Base-by-base conservation (phyloP, 2,329 filamentous ascomycete species). In the Ophiocordyceps polyrhachis-furcata region DNA sequence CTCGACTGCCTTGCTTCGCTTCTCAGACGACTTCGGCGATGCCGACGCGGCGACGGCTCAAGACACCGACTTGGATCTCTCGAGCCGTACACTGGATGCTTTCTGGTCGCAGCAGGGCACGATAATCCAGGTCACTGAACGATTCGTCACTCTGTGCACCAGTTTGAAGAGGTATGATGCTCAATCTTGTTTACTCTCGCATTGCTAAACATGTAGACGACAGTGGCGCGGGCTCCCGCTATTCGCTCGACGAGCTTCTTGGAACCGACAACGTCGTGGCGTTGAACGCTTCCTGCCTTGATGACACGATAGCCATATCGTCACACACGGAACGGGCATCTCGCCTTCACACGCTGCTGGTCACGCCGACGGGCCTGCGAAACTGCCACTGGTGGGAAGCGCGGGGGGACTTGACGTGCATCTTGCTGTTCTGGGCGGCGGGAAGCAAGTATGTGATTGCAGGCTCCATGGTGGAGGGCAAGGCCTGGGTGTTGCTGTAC, bases 111-210 rank as follows among this genome's bases (percentile, higher is more conserved):
- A 57, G 5, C 55, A 59, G 3, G 58, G 60, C 1, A 56, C 54
- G 1, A 61, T 71, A 5, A 56, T 76, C 2, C 76, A 81, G 51
- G 61, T 79, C 4, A 79, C 76, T 1, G 69, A 73, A 44, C 58
- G 55, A 28, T 62, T 53, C 17, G 56, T 71, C 3, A 66, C 65
- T 8, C 51, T 73, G 40, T 49, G 65, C 15, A 58, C 55, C 3
- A 49, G 56, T 4, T 50, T 51, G 5, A 56, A 59, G 47, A 62
- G 58, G 68, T 67, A 59, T 37, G 32, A 37, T 35, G 31, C 31
- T n/a, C n/a, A n/a, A n/a, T n/a, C n/a, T n/a, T n/a, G n/a, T n/a
- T n/a, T n/a, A n/a, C n/a, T n/a, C n/a, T n/a, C n/a, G n/a, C n/a
- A n/a, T n/a, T n/a, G 32, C 32, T 37, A 15, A 37, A n/a, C 15